Evolutionary conservation across 2,329 filamentous ascomycete species (phyloP).

Genomic region (Leptodontidium sp.): DNA sequence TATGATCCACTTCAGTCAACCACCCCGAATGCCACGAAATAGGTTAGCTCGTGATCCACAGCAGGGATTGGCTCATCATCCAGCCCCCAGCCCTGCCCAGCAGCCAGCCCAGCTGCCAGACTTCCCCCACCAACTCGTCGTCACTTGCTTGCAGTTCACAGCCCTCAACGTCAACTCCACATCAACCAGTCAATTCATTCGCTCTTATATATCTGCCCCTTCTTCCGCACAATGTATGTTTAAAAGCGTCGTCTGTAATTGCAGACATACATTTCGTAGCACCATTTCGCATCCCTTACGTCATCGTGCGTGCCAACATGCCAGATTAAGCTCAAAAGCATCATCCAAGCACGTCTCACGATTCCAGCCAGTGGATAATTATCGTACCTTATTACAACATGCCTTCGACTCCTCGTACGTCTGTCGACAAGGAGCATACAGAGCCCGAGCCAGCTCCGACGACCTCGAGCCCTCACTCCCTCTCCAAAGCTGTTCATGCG

Average conservation of each 20-base stretch:
- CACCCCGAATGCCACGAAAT: slow-evolving; percentile 4
- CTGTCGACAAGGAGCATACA: slow-evolving; percentile 27
- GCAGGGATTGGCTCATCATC: slow-evolving; percentile 22
- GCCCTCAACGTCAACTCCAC: background rate
- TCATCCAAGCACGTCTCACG: slow-evolving; percentile 20
- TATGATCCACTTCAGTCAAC: background rate
- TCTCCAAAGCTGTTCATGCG: slow-evolving; percentile 73
- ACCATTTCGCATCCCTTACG: background rate
- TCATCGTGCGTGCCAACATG: slow-evolving; percentile 23
- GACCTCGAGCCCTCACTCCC: slow-evolving; percentile 60
- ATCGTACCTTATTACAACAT: slow-evolving; percentile 22
- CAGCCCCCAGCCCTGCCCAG: background rate
- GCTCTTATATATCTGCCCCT: background rate
- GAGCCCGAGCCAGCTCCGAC: slow-evolving; percentile 27
- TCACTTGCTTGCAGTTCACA: background rate
- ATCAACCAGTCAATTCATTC: slow-evolving; percentile 3
- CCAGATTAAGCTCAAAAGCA: slow-evolving; percentile 14
- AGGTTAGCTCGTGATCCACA: slow-evolving; percentile 17
- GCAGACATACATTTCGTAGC: slow-evolving; percentile 5
- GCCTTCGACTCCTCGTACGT: slow-evolving; percentile 37
- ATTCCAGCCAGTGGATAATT: slow-evolving; percentile 18
- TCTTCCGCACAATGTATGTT: background rate
- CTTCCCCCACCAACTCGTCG: slow-evolving; percentile 17
- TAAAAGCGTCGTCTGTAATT: background rate
- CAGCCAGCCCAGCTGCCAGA: background rate